phyloP scores from a whole-genome alignment of 768 basidiomycete genomes.

The Lactarius akahatsu region DNA sequence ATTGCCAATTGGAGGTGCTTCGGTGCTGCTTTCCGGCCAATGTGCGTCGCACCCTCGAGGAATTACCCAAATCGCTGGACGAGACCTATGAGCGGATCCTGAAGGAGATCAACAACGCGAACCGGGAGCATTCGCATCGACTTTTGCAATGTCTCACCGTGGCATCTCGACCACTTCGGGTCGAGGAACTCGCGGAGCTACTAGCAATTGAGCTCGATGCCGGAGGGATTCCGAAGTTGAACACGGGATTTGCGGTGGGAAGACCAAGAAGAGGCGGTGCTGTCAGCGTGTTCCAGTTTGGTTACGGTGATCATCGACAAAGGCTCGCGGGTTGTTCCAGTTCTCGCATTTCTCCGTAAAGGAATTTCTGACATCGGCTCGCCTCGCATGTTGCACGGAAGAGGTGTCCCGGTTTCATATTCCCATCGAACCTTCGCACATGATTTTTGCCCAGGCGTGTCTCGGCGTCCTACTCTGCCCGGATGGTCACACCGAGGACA shows the following conservation, averaged over 20 bases:
- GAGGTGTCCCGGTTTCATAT: not conserved
- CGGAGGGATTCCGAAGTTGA: not conserved
- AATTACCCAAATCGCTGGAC: slow-evolving; percentile 8
- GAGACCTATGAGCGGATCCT: slow-evolving; percentile 6
- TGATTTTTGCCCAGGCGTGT: not conserved
- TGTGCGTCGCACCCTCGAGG: not conserved
- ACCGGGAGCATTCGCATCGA: not conserved
- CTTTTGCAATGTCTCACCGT: not conserved
- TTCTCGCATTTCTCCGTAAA: not conserved
- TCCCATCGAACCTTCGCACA: not conserved
- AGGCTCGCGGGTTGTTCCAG: not conserved
- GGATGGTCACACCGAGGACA: not conserved
- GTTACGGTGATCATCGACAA: not conserved
- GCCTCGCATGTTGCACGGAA: not conserved
- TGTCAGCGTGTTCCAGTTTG: not conserved
- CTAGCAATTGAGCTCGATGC: not conserved
- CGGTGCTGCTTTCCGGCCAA: not conserved
- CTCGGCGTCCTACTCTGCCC: not conserved
- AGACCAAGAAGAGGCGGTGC: not conserved
- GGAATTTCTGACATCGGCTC: not conserved
- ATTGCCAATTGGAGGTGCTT: not conserved
- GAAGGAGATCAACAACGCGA: not conserved
- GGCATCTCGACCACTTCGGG: not conserved
- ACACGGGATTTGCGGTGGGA: not conserved
- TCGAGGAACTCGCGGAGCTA: not conserved